phyloP scores from a whole-genome alignment of 345 rosid species.

The Gossypium thurberi region DNA sequence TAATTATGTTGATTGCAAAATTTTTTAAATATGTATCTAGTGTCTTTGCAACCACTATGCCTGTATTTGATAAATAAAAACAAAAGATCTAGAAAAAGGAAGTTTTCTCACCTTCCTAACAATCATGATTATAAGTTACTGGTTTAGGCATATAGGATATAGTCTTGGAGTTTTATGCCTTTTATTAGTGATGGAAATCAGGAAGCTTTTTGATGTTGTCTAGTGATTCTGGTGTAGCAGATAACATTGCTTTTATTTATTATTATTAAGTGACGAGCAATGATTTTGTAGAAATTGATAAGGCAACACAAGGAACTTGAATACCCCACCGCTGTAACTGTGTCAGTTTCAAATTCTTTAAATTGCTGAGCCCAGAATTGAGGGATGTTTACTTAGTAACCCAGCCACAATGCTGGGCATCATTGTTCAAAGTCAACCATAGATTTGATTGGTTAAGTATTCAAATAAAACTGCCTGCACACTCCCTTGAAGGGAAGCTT shows the following conservation, averaged over 20 bases:
- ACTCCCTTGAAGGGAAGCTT: not conserved
- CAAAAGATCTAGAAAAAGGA: not conserved
- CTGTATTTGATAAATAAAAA: not conserved
- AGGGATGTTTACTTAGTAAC: not conserved
- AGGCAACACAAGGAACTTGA: not conserved
- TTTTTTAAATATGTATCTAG: not conserved
- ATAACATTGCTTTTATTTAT: not conserved
- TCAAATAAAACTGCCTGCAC: not conserved
- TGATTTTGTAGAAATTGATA: not conserved
- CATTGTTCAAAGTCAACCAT: not conserved
- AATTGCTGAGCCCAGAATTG: not conserved
- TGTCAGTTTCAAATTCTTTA: not conserved
- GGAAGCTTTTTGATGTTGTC: not conserved
- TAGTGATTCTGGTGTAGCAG: not conserved
- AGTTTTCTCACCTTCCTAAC: not conserved
- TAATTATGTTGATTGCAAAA: not conserved
- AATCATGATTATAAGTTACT: not conserved
- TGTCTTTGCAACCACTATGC: not conserved
- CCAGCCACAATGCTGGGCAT: constrained; percentile 4
- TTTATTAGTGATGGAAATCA: not conserved
- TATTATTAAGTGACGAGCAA: not conserved
- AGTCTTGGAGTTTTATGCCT: not conserved
- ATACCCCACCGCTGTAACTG: not conserved
- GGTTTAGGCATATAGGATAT: not conserved
- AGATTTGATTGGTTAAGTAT: not conserved